Conservation (phyloP, 345 rosid genomes). For the Trapa incisa region DNA sequence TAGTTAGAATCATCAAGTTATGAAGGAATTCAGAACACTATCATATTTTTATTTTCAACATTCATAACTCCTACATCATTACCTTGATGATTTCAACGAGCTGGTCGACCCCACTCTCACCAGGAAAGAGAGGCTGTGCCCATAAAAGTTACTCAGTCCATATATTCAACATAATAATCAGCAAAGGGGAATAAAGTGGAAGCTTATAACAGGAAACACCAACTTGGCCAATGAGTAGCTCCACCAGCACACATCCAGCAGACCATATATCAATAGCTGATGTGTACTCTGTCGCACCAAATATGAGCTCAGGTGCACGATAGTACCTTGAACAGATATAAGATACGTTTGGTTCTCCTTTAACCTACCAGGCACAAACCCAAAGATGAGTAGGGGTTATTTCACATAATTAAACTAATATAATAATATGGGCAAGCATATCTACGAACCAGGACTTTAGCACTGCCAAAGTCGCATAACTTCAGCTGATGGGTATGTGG, state of each 20-base stretch:
- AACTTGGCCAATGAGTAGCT: constrained; percentile 91
- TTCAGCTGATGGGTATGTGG: constrained; percentile 98
- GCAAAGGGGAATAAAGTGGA: neutral
- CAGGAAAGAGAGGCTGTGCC: constrained; percentile 83
- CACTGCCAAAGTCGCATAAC: constrained; percentile 94
- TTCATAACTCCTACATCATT: constrained; percentile 1
- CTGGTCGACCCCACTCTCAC: constrained; percentile 98
- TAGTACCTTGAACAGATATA: constrained; percentile 94
- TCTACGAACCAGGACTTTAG: constrained; percentile 76
- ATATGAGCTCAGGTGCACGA: constrained; percentile 95
- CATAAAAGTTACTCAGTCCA: constrained; percentile 3
- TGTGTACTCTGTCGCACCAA: constrained; percentile 94
- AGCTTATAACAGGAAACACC: constrained; percentile 2
- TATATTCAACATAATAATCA: neutral
- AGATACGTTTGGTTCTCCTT: constrained; percentile 92
- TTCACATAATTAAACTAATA: neutral
- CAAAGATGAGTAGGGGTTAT: neutral
- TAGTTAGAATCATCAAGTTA: neutral
- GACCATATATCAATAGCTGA: constrained; percentile 98
- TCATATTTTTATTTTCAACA: neutral
- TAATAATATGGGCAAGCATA: neutral
- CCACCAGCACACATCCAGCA: constrained; percentile 95
- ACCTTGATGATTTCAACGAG: constrained; percentile 97
- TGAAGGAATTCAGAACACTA: neutral
- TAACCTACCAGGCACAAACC: constrained; percentile 39